These are phyloP conservation scores for Pachysolen tannophilus DNA, from an alignment of 805 yeast genomes.

Conservation along the genomic window DNA sequence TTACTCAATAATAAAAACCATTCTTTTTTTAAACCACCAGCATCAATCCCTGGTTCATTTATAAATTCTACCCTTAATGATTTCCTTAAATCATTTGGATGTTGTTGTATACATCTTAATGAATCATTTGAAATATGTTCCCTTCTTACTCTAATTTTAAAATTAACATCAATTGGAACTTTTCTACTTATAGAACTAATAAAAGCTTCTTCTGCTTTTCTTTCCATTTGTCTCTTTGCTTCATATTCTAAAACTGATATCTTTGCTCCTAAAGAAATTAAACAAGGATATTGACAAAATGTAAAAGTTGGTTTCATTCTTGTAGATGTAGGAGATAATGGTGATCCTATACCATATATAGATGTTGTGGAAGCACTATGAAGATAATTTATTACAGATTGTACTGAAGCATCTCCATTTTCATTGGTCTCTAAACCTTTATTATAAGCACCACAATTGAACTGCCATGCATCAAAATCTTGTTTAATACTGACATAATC, in stretches of 20 bases:
- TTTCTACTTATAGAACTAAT: conserved; percentile 61
- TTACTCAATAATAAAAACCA: conserved; percentile 79
- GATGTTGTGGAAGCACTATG: conserved; percentile 23
- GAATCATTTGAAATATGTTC: conserved; percentile 67
- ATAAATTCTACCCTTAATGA: conserved; percentile 71
- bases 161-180: conserved; percentile 55
- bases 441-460: conserved; percentile 15
- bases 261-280: conserved; percentile 76
- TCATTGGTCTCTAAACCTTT: conserved; percentile 17
- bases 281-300: conserved; percentile 79
- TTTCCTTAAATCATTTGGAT: conserved; percentile 58
- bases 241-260: conserved; percentile 76
- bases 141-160: conserved; percentile 64
- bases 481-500: conserved; percentile 70
- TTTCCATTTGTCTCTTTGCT: conserved; percentile 72
- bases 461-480: conserved; percentile 85
- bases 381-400: conserved; percentile 38
- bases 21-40: conserved; percentile 89
- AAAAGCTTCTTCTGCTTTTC: conserved; percentile 85
- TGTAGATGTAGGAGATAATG: conserved; percentile 15
- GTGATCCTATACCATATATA: conserved; percentile 26
- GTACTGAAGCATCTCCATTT: conserved; percentile 19
- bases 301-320: conserved; percentile 30
- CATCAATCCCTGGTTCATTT: conserved; percentile 91
- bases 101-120: conserved; percentile 47